Evolutionary conservation across 176 grass and related monocot species (phyloP), one percentile per base, ranked within the genome.

Genomic region (Oryza glaberrima): DNA sequence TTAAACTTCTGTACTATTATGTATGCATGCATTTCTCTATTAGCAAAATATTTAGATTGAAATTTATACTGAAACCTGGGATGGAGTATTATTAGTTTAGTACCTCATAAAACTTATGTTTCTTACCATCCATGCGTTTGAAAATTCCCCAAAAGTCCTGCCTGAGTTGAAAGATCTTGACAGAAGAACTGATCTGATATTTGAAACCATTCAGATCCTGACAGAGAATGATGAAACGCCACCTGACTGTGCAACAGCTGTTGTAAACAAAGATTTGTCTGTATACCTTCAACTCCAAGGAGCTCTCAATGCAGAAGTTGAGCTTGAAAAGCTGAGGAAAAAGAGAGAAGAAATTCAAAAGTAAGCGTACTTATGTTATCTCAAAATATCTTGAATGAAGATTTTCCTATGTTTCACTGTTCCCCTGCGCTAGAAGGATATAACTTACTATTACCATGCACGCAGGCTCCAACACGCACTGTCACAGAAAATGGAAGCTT

Each of bases 231-330:
- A 91, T 69, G 72, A 78, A 41, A 71, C 73, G 78, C 94, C 91
- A 12, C 54, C 81, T 2, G 94, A 91, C 48, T 96, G 86, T 77
- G 86, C 91, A 77, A 90, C 92, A 65, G 94, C 87, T 75, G 90
- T 93, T 70, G 90, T 95, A 51, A 93, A 92, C 36, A 91, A 91
- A 86, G 81, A 90, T 81, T 76, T 96, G 12, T 93, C 90, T 43
- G 86, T 96, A 49, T 96, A 91, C 84, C 94, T 96, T 71, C 90
- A 96, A 79, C 93, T 95, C 26, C 93, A 90, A 89, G 94, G 90
- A 70, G 89, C 91, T 77, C 77, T 93, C 14, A 89, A 93, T 91
- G 67, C 88, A 19, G 88, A 93, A 61, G 86, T 81, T 28, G 91
- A 96, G 78, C 75, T 45, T 8, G 88, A 92, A 77, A 96, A 96